Base-by-base conservation (phyloP, 2,329 filamentous ascomycete genomes). In the Sporothrix luriei region DNA sequence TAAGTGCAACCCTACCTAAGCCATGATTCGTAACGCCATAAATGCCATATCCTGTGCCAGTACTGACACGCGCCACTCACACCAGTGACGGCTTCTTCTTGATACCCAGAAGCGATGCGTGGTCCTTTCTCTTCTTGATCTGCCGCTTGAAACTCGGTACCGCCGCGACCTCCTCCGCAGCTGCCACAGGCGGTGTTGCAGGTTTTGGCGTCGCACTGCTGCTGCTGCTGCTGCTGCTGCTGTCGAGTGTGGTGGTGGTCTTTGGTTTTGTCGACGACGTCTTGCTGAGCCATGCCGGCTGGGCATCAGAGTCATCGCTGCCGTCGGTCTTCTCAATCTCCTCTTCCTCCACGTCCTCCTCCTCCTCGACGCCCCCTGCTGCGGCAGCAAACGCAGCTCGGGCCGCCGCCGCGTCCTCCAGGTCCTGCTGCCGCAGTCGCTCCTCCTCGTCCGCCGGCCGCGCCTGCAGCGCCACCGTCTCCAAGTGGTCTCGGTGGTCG, bases 101-200 rank as follows among this genome's bases (percentile, higher is more conserved):
- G 75, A 97, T 94, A 0, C 94, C 93, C 64, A 97, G 79, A 26
- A 89, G 82, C 16, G 90, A 88, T 0, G 88, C 83, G 70, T 91
- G 86, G 71, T 95, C 89, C 79, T 95, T 97, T 82, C 97, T 98
- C 81, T 92, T 90, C 82, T 97, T 97, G 64, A 90, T 84, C 55
- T 88, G 87, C 71, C 91, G 84, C 78, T 91, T 91, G 76, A 94
- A 96, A 0, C 87, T 88, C 3, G 90, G 46, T 9, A 38, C 46
- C 10, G 26, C 26, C 46, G n/a, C 46, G 14, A 19, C 7, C 29
- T 49, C 29, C 16, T 64, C 43, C 2, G 40, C 57, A 24, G 29
- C 54, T 24, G 46, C 57, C 2, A 40, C 38, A 13, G 57, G 57
- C 1, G n/a, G 61, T 16, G 61, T 29, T 33, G 70, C 38, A 72